phyloP scores from a whole-genome alignment of 148 eudicot species.

The Rhododendron mucronatum region DNA sequence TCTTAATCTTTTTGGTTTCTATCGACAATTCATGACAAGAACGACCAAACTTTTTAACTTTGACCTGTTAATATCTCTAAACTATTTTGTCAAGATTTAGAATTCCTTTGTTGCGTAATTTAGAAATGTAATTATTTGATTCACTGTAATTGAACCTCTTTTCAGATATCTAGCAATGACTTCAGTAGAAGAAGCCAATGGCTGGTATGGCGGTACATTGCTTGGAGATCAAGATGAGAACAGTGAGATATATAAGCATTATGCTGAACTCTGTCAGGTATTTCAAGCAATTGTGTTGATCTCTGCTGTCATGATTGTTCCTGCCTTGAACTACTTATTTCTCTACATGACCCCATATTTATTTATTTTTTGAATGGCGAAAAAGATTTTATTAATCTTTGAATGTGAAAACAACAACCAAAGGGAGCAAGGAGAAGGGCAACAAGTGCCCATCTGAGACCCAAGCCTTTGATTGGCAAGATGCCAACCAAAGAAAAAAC shows the following conservation, averaged over 20 bases:
- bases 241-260: constrained; percentile 81
- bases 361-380: no score
- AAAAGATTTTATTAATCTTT: no score
- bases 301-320: background rate
- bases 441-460: no score
- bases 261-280: constrained; percentile 90
- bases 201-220: constrained; percentile 94
- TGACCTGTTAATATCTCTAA: background rate
- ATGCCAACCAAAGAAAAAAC: no score
- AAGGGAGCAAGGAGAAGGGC: no score
- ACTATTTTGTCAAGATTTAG: background rate
- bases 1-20: background rate
- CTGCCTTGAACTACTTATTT: background rate
- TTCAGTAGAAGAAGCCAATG: constrained; percentile 68
- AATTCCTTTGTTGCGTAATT: background rate
- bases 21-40: background rate
- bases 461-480: no score
- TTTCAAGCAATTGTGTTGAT: background rate
- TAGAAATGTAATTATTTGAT: background rate
- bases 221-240: constrained; percentile 93
- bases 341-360: background rate
- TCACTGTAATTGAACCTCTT: background rate
- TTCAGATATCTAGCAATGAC: constrained; percentile 77
- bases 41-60: background rate
- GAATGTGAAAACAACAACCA: no score